These are phyloP conservation scores for Glaciozyma martinii DNA, from an alignment of 768 basidiomycete species.

Conservation along the genomic window DNA sequence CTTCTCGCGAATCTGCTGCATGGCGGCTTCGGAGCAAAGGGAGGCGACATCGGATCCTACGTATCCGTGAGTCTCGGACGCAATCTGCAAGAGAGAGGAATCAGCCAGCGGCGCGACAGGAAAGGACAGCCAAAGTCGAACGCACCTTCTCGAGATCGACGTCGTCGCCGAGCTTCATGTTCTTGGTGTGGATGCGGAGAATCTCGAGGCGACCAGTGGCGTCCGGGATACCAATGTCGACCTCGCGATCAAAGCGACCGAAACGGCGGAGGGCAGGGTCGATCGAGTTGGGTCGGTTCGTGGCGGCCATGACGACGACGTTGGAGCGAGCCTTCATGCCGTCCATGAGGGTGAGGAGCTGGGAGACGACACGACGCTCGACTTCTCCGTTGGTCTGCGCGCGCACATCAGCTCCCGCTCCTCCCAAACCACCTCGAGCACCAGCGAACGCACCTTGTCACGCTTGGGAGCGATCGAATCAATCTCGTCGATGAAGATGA, in stretches of 20 bases:
- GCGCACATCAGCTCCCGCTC: background rate
- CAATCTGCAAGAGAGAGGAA: slow-evolving; percentile 56
- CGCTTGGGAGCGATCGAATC: slow-evolving; percentile 99
- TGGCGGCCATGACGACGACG: slow-evolving; percentile 99
- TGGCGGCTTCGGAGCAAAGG: slow-evolving; percentile 96
- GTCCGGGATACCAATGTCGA: slow-evolving; percentile 98
- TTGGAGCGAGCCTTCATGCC: slow-evolving; percentile 90
- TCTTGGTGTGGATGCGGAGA: slow-evolving; percentile 98
- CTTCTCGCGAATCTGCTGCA: slow-evolving; percentile 99
- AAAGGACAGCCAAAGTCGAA: slow-evolving; percentile 8
- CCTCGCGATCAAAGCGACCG: slow-evolving; percentile 98
- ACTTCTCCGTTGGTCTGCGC: slow-evolving; percentile 94
- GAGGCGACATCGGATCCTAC: slow-evolving; percentile 97
- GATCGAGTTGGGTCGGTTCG: slow-evolving; percentile 97
- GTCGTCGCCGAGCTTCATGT: slow-evolving; percentile 96
- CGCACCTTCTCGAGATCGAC: slow-evolving; percentile 89
- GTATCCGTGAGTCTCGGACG: slow-evolving; percentile 98
- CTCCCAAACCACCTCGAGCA: background rate
- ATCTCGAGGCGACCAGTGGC: slow-evolving; percentile 98
- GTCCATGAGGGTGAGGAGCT: slow-evolving; percentile 97
- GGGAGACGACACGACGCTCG: slow-evolving; percentile 97
- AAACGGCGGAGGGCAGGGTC: slow-evolving; percentile 98
- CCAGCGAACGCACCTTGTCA: slow-evolving; percentile 64
- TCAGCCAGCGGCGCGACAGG: background rate
- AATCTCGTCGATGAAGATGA: slow-evolving; percentile 99